Base-by-base conservation (phyloP, 139 green algal species). In the Chlamydomonas sp. region DNA sequence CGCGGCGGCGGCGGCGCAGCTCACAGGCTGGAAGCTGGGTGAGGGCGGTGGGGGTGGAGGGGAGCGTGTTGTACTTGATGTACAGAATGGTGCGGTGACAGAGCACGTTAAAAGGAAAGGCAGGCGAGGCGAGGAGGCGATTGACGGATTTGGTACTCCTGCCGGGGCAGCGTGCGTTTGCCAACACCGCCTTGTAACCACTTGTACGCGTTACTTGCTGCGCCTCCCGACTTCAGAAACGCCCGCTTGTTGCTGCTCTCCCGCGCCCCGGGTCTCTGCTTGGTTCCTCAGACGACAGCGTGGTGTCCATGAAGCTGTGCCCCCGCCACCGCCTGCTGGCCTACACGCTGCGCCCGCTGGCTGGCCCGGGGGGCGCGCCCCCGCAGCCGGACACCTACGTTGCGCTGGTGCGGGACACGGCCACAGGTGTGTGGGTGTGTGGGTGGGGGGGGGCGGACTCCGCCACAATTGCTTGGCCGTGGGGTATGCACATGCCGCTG, bases 221-320 rank as follows among this genome's bases (percentile, higher is more conserved):
- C 31, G 31, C 31, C 31, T 49, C 67, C 67, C 10, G 67, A 12
- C 10, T 73, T 15, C 67, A 12, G 12, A 73, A 12, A 4, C 3
- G 3, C 12, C 67, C 8, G 12, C 69, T 6, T 6, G 31, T 31
- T 6, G 2, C 1, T 57, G 6, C 18, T 57, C 60, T 49, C 58
- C 69, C 17, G 15, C 59, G 3, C 20, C 31, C 10, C 14, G 63
- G 2, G 63, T 4, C 82, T 14, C 86, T 79, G 57, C 16, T 58
- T 73, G 18, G 78, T 62, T 74, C 77, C 60, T 7, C 60, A 79
- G 80, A 88, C 6, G n/a, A 75, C 62, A 15, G 63, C 1, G 10
- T 90, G 59, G 71, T n/a, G 16, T 18, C 20, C 7, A 10, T 94
- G 60, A 91, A 92, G 89, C 68, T 92, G 60, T 90, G 83, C n/a